Base-by-base conservation (phyloP, 2,329 filamentous ascomycete genomes). In the Sphaerulina musiva region DNA sequence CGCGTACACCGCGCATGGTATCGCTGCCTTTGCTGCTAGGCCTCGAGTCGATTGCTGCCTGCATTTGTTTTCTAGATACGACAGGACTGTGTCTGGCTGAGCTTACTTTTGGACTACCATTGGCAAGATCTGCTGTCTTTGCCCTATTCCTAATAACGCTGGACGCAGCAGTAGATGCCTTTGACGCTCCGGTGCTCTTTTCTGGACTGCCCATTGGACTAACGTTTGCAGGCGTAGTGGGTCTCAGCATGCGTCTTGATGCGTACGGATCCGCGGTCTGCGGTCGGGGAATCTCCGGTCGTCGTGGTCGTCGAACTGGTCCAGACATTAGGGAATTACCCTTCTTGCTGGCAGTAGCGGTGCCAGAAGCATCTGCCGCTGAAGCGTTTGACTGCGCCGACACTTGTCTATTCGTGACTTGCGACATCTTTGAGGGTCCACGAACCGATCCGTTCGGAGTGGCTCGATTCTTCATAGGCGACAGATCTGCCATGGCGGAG, bases 201-300 rank as follows among this genome's bases (percentile, higher is more conserved):
- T 69, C 69, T 3, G 75, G 73, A 44, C 73, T 76, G 55, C 72
- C 73, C 26, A 70, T 64, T 4, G 76, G 76, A 41, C 73, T 78
- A 60, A 69, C 64, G 32, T 64, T 72, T 10, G 71, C 73, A n/a
- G 76, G 75, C 11, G 75, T 76, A 34, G 70, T 70, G n/a, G 72
- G 74, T 60, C 62, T 68, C 58, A 64, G 65, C 62, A 66, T 51
- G 42, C 66, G 65, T 46, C 68, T 64, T 12, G 66, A 66, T 11
- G 72, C 75, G 63, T 79, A 80, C 10, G 79, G 78, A 60, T 81
- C 79, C 31, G 80, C 78, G 10, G 78, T 80, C 36, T 76, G 76
- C 23, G 78, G 77, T 48, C 78, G 69, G 59, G 69, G 65, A 14
- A 76, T 61, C 53, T 78, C 76, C 26, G 75, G 74, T 58, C 69